A percentile compares a stretch with the other conserved stretches of the same genome.
Conservation (phyloP, 2,329 filamentous ascomycete genomes). For the Purpureocillium takamizusanense region DNA sequence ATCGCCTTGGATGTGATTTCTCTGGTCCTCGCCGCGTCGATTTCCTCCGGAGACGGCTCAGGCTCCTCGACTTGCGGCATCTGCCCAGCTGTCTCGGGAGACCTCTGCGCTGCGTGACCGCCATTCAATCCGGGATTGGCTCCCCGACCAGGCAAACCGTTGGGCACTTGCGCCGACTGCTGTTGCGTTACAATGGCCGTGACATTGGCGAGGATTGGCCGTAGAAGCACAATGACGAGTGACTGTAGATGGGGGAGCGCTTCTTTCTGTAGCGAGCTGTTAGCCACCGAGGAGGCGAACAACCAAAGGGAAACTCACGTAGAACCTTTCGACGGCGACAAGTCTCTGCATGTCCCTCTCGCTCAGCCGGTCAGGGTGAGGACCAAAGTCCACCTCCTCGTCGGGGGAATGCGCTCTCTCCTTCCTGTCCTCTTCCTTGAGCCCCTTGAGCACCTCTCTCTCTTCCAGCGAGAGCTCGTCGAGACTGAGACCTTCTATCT, state of each 20-base stretch:
- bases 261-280: constrained; percentile 42
- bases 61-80: constrained; percentile 25
- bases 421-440: constrained; percentile 24
- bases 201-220: constrained; percentile 79
- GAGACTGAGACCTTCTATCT: constrained; percentile 39
- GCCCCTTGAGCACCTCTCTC: constrained; percentile 31
- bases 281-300: constrained; percentile 19
- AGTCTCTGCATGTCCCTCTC: constrained; percentile 56
- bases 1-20: constrained; percentile 90
- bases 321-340: constrained; percentile 70
- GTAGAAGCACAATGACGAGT: constrained; percentile 83
- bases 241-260: constrained; percentile 84
- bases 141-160: constrained; percentile 27
- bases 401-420: constrained; percentile 14
- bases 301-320: constrained; percentile 48
- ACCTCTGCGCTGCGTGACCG: constrained; percentile 21
- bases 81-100: constrained; percentile 21
- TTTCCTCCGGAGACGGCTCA: constrained; percentile 59
- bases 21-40: constrained; percentile 71
- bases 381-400: constrained; percentile 33
- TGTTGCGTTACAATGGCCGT: constrained; percentile 65
- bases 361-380: constrained; percentile 35
- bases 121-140: constrained; percentile 31
- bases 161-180: constrained; percentile 37
- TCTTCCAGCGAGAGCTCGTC: constrained; percentile 33